phyloP scores from a whole-genome alignment of 2,329 filamentous ascomycete species.

The Cordyceps cateniannulata region DNA sequence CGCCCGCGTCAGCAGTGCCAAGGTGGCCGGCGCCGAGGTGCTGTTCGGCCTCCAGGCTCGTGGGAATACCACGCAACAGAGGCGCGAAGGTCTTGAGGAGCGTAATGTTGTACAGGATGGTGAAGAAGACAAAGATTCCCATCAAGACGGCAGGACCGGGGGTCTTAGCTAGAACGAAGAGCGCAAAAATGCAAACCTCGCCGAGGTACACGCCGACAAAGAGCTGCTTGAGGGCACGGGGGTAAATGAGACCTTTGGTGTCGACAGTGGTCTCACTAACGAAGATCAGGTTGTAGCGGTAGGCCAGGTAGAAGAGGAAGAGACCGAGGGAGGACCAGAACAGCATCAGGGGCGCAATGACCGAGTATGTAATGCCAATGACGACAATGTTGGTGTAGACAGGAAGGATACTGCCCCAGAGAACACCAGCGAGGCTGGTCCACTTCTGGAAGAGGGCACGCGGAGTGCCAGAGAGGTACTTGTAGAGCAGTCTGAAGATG shows the following conservation, averaged over 20 bases:
- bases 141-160: constrained; percentile 69
- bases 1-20: constrained; percentile 18
- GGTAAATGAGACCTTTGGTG: constrained; percentile 82
- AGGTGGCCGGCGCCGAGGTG: constrained; percentile 14
- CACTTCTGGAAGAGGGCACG: constrained; percentile 71
- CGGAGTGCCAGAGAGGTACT: constrained; percentile 68
- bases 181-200: constrained; percentile 71
- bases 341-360: constrained; percentile 76
- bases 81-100: constrained; percentile 64
- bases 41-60: constrained; percentile 44
- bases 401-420: constrained; percentile 73
- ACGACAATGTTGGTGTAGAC: constrained; percentile 68
- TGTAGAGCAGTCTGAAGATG: constrained; percentile 61
- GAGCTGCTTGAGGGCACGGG: constrained; percentile 80
- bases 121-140: constrained; percentile 68
- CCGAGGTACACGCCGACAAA: constrained; percentile 75
- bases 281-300: constrained; percentile 81
- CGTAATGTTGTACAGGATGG: constrained; percentile 68
- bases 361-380: constrained; percentile 71
- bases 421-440: constrained; percentile 59
- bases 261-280: constrained; percentile 74
- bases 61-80: constrained; percentile 65
- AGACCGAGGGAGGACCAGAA: constrained; percentile 75
- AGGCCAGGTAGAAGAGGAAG: constrained; percentile 73
- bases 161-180: constrained; percentile 65